These are phyloP conservation scores for Albugo laibachii DNA, from an alignment of 352 stramenopile species.

Conservation along the genomic window DNA sequence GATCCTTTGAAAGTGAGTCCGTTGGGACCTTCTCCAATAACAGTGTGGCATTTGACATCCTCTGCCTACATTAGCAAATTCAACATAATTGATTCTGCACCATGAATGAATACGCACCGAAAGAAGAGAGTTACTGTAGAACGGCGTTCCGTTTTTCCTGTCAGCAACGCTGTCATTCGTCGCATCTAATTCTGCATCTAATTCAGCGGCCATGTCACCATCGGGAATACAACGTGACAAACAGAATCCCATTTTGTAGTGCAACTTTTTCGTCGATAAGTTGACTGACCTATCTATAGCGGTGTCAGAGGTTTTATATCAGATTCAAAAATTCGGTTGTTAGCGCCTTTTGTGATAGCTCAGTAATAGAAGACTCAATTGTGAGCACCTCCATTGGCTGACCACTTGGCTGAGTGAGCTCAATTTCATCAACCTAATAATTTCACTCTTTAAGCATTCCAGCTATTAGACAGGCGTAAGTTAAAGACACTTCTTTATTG, in stretches of 20 bases:
- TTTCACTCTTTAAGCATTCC: no score
- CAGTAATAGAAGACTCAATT: no score
- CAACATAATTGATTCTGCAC: neutral
- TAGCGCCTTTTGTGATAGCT: no score
- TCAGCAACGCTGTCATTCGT: slow-evolving; percentile 42
- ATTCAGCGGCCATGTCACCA: slow-evolving; percentile 65
- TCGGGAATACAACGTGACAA: slow-evolving; percentile 69
- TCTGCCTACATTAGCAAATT: slow-evolving; percentile 23
- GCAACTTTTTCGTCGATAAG: neutral
- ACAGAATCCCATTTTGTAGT: slow-evolving; percentile 53
- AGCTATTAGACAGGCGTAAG: no score
- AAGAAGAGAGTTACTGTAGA: neutral
- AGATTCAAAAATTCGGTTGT: no score
- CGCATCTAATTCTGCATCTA: slow-evolving; percentile 70
- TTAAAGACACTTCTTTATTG: neutral
- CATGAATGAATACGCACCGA: neutral
- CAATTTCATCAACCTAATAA: no score
- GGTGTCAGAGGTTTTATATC: no score
- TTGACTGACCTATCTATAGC: no score
- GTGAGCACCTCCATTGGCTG: no score
- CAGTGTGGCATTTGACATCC: slow-evolving; percentile 60
- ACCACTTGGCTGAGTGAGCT: no score
- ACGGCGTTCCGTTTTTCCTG: slow-evolving; percentile 13
- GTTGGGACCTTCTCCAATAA: slow-evolving; percentile 58
- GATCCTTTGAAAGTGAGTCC: slow-evolving; percentile 72